Evolutionary conservation across 192 early-diverging fungal species (phyloP), one percentile per base, ranked within the genome.

Genomic region (Podila clonocystis): DNA sequence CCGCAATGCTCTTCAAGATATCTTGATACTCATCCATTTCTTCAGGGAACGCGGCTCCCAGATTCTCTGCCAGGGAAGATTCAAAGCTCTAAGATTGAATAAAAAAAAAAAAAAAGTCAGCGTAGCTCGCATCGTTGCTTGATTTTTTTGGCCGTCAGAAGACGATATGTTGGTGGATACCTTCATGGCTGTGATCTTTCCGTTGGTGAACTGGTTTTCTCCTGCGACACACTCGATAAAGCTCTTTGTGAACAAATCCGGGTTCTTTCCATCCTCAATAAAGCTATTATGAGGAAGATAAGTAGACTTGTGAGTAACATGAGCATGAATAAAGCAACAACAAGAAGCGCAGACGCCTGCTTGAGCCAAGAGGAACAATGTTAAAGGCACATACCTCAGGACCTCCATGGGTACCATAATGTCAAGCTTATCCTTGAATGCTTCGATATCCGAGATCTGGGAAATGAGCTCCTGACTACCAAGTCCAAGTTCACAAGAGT

Each of bases 131-230:
- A 15, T 15, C 4, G 1, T 45, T 45, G 41, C 4, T 38, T 9
- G 7, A 9, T 34, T 34, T 66, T 66, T 57, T 50, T n/a, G n/a
- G 22, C 11, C 26, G 3, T 8, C 26, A 50, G 13, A 30, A n/a
- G n/a, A 33, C 1, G 19, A 36, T 9, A 67, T 26, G 48, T 58
- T 36, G 12, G 13, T 8, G 1, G 41, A 45, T 85, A 83, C 87
- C 63, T 85, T 75, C 26, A 88, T 75, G 12, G 87, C 85, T 26
- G 76, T 69, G 60, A 88, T 84, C 49, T 88, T 88, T 58, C 87
- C 87, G 50, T 88, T 86, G 0, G 87, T 88, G 60, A 84, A 86
- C 38, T 88, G 87, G 41, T 88, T 88, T 57, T 88, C 87, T 50
- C 82, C 86, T 26, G 84, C 87, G 30, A 84, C 82, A 63, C 85